Evolutionary conservation across 176 grass and related monocot genomes (phyloP), one percentile per base, ranked within the genome.

Genomic region (Eleusine indica): DNA sequence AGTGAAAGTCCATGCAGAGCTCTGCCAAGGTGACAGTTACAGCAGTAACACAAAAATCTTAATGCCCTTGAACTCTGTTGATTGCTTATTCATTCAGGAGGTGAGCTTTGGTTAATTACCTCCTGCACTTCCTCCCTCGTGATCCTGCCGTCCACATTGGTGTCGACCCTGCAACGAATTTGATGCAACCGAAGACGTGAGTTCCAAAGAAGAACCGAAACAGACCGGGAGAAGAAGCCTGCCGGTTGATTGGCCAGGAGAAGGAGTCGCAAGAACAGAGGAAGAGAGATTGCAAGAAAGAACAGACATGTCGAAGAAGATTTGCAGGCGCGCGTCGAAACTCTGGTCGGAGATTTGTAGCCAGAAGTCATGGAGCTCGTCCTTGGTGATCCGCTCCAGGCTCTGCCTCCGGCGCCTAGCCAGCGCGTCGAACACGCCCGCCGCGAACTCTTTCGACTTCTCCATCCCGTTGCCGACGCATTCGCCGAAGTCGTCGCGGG

Each of bases 341-440:
- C 96, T 99, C 83, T 92, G 91, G 81, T 99, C 96, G 57, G 93
- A 96, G 69, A 99, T 99, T 86, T 99, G 96, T 52, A 99, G 76
- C 96, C 96, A 99, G 87, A 99, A 99, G 84, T 99, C 96, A 84
- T 96, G 90, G 84, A 99, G 84, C 74, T 99, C 96, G 71, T 99
- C 96, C 84, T 87, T 92, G 37, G 83, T 96, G 67, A 99, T 92
- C 87, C 96, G 79, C 78, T 99, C 93, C 12, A 99, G 78, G 71
- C 70, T 99, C 75, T 99, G 96, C 19, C 93, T 30, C 61, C 74
- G 75, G 17, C 96, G 82, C 56, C 96, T 54, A 13, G 93, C 96
- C 67, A 99, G 82, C 29, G 96, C 96, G 83, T 99, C 96, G 87
- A 99, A 99, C 61, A 99, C 90, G 22, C 96, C 96, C 10, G 90